phyloP scores from a whole-genome alignment of 2,329 filamentous ascomycete genomes.

The Corinectria fuckeliana region DNA sequence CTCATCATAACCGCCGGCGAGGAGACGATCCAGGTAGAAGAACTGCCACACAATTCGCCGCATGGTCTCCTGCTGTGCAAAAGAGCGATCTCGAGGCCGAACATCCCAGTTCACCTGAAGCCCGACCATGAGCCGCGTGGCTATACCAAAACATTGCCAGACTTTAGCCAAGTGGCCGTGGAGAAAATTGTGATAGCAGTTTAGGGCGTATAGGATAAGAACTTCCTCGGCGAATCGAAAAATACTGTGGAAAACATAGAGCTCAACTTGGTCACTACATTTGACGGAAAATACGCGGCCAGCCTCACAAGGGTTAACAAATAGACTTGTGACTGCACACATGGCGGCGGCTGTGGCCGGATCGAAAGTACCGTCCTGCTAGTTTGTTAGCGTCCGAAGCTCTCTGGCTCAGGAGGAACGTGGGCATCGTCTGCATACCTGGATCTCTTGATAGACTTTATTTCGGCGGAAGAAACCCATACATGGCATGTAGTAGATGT shows the following conservation, averaged over 20 bases:
- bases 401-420: background rate
- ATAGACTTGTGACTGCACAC: constrained; percentile 46
- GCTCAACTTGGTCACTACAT: constrained; percentile 49
- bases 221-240: constrained; percentile 45
- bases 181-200: constrained; percentile 46
- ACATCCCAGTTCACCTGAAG: constrained; percentile 50
- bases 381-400: background rate
- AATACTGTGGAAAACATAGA: constrained; percentile 49
- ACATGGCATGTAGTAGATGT: constrained; percentile 48
- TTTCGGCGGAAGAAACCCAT: constrained; percentile 48
- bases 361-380: constrained; percentile 43
- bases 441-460: constrained; percentile 44
- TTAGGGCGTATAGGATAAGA: constrained; percentile 45
- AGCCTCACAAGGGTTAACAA: constrained; percentile 43
- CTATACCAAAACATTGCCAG: constrained; percentile 49
- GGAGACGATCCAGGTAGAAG: constrained; percentile 47
- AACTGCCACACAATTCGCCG: constrained; percentile 49
- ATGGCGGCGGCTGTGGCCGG: constrained; percentile 47
- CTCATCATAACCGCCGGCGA: constrained; percentile 50
- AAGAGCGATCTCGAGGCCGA: constrained; percentile 37
- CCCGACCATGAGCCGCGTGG: constrained; percentile 46
- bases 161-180: constrained; percentile 47
- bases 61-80: constrained; percentile 45
- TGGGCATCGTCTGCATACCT: constrained; percentile 31
- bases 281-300: constrained; percentile 46